A percentile compares a stretch with the other conserved stretches of the same genome.
phyloP scores from a whole-genome alignment of 345 rosid species.

The Durio zibethinus region DNA sequence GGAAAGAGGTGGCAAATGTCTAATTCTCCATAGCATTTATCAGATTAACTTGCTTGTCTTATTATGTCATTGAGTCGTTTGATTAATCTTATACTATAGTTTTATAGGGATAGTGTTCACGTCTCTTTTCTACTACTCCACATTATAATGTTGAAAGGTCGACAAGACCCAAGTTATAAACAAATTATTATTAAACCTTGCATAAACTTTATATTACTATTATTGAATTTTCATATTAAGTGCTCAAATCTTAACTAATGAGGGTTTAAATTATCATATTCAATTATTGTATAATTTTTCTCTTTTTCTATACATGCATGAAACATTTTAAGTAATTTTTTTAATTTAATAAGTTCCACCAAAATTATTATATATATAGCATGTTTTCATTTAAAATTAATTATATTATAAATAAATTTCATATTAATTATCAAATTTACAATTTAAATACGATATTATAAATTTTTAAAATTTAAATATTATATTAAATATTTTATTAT shows the following conservation, averaged over 20 bases:
- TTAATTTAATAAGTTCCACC: not conserved
- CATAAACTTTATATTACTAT: not conserved
- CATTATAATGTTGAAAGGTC: not conserved
- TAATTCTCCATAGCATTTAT: not conserved
- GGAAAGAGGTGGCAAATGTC: slow-evolving; percentile 3
- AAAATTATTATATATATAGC: too few relatives aligned
- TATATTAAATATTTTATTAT: too few relatives aligned
- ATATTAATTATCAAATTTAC: too few relatives aligned
- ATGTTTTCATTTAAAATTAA: too few relatives aligned
- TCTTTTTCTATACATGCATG: not conserved
- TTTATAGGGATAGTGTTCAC: not conserved
- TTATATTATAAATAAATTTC: too few relatives aligned
- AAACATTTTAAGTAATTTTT: too few relatives aligned
- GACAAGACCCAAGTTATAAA: not conserved
- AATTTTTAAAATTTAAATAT: too few relatives aligned
- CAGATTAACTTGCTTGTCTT: not conserved
- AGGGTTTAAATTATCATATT: too few relatives aligned
- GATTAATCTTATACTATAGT: not conserved
- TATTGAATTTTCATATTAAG: not conserved
- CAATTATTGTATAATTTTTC: too few relatives aligned
- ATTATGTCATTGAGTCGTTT: not conserved
- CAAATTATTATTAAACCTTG: not conserved
- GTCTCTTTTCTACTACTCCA: not conserved
- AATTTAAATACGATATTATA: too few relatives aligned
- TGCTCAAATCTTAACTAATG: too few relatives aligned